phyloP scores from a whole-genome alignment of 2,329 filamentous ascomycete species.

The Aspergillus awamori region DNA sequence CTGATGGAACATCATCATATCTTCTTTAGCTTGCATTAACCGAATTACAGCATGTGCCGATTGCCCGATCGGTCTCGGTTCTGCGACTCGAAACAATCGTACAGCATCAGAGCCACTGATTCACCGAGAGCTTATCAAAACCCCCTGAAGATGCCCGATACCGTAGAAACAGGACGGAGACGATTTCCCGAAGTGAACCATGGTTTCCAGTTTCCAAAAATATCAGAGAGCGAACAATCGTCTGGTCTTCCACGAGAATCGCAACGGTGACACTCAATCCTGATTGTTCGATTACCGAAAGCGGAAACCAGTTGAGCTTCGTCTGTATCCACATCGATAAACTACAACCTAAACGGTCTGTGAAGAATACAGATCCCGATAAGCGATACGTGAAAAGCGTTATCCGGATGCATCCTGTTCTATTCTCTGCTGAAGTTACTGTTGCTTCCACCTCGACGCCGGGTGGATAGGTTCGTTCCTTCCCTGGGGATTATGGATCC shows the following conservation, averaged over 20 bases:
- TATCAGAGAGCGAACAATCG: not conserved
- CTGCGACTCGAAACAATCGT: not conserved
- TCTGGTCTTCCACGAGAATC: not conserved
- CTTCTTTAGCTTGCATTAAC: not conserved
- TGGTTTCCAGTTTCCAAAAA: not conserved
- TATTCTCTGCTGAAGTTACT: not conserved
- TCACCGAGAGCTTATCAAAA: not conserved
- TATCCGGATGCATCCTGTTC: slow-evolving; percentile 7
- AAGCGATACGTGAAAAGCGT: not conserved
- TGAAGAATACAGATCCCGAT: not conserved
- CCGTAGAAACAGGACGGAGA: not conserved
- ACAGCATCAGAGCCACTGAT: too few species aligned
- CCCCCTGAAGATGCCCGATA: not conserved
- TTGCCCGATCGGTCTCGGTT: not conserved
- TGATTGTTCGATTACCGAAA: slow-evolving; percentile 21
- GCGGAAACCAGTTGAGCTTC: slow-evolving; percentile 22
- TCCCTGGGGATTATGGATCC: slow-evolving; percentile 12
- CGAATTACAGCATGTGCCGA: not conserved
- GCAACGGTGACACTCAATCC: slow-evolving; percentile 16
- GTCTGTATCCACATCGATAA: slow-evolving; percentile 5
- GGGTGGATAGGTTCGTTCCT: slow-evolving; percentile 14
- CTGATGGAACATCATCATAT: not conserved
- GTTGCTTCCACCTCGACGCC: slow-evolving; percentile 7
- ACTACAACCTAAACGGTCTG: not conserved
- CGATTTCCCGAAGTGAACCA: not conserved